phyloP scores from a whole-genome alignment of 768 basidiomycete genomes.

The Agaricus subrufescens region DNA sequence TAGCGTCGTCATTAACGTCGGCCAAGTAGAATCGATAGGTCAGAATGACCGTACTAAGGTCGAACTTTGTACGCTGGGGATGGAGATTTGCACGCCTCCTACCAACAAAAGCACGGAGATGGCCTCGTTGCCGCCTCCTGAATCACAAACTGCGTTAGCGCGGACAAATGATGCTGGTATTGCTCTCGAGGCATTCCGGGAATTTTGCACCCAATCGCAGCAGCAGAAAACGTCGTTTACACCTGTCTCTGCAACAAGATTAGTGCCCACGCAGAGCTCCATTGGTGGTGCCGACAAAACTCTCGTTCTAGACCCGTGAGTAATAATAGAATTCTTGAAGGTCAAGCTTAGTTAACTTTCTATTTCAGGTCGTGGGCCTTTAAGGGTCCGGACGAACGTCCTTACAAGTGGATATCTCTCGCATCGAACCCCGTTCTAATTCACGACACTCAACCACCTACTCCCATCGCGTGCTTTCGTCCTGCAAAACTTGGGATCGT shows the following conservation, averaged over 20 bases:
- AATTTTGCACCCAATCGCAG: constrained; percentile 2
- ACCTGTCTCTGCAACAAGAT: not conserved
- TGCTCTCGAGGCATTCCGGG: constrained; percentile 6
- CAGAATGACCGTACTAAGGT: constrained; percentile 18
- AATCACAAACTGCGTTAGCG: not conserved
- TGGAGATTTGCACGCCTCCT: not conserved
- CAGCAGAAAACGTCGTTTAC: not conserved
- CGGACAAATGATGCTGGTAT: not conserved
- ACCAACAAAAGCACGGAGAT: not conserved
- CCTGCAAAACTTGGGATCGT: constrained; percentile 32
- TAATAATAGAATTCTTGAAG: not conserved
- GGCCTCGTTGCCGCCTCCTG: not conserved
- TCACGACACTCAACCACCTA: constrained; percentile 20
- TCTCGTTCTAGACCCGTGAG: constrained; percentile 8
- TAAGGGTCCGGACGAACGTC: constrained; percentile 29
- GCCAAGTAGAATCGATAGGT: constrained; percentile 21
- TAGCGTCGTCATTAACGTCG: constrained; percentile 28
- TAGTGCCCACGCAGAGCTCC: not conserved
- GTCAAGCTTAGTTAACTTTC: not conserved
- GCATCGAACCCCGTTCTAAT: constrained; percentile 30
- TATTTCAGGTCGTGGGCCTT: constrained; percentile 32
- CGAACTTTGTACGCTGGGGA: constrained; percentile 15
- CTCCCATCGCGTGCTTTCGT: constrained; percentile 27
- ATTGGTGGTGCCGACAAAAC: not conserved
- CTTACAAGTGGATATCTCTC: constrained; percentile 34